phyloP scores from a whole-genome alignment of 805 yeast species.

The Jamesozyma spencerorum region DNA sequence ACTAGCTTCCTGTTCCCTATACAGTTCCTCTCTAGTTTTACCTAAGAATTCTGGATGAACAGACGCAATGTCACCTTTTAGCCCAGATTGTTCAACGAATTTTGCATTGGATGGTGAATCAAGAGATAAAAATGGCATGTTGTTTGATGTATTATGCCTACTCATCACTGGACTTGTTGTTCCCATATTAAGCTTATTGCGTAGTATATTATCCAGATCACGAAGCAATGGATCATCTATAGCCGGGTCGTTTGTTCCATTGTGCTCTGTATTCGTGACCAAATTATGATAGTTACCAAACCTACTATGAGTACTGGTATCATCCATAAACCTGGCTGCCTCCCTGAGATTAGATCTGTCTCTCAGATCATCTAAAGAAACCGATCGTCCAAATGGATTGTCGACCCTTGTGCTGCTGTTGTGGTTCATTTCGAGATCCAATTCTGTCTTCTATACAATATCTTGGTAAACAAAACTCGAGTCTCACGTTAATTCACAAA shows the following conservation, averaged over 20 bases:
- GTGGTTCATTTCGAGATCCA: no score
- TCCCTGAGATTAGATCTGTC: slow-evolving; percentile 6
- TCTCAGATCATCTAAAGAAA: slow-evolving; percentile 12
- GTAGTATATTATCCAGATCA: slow-evolving; percentile 20
- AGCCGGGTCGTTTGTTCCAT: slow-evolving; percentile 1
- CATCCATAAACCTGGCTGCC: slow-evolving; percentile 9
- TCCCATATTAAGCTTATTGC: slow-evolving; percentile 16
- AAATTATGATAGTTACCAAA: not conserved
- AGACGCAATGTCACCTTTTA: slow-evolving; percentile 12
- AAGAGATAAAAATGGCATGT: not conserved
- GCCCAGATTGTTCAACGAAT: slow-evolving; percentile 11
- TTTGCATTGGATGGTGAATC: not conserved
- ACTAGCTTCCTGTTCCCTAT: slow-evolving; percentile 5
- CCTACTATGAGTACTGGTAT: slow-evolving; percentile 3
- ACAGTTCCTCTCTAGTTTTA: not conserved
- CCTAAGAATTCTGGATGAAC: slow-evolving; percentile 1
- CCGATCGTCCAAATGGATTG: slow-evolving; percentile 7
- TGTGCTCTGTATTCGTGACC: not conserved
- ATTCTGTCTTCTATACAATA: no score
- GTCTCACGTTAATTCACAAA: no score
- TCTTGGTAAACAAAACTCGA: no score
- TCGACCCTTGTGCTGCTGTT: no score
- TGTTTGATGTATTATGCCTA: not conserved
- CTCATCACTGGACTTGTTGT: slow-evolving; percentile 12
- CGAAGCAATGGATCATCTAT: slow-evolving; percentile 13